Conservation (phyloP, 129 eudicot genomes). For the Arctium minus region DNA sequence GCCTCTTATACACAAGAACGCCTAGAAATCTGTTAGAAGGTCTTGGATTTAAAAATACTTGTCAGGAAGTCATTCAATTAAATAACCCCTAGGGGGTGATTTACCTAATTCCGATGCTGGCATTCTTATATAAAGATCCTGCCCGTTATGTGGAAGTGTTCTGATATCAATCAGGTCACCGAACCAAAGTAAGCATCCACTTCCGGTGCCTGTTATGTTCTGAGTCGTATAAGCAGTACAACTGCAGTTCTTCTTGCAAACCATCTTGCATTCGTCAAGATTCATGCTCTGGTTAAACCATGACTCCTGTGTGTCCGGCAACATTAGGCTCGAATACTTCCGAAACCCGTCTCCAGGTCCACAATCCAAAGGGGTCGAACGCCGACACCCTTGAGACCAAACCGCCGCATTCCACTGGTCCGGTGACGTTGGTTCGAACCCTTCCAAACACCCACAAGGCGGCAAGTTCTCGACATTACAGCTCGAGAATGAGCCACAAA, state of each 20-base stretch:
- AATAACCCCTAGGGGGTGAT: not conserved
- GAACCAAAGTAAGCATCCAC: slow-evolving; percentile 34
- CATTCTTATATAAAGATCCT: slow-evolving; percentile 28
- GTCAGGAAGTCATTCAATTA: too few species aligned
- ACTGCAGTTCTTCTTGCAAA: slow-evolving; percentile 28
- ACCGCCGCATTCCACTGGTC: slow-evolving; percentile 11
- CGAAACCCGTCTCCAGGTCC: slow-evolving; percentile 13
- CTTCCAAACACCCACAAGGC: slow-evolving; percentile 18
- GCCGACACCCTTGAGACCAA: slow-evolving; percentile 30
- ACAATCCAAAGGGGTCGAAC: slow-evolving; percentile 13
- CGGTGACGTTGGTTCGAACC: slow-evolving; percentile 13
- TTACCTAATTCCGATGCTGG: slow-evolving; percentile 20
- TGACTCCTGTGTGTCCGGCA: slow-evolving; percentile 23
- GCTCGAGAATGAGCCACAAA: slow-evolving; percentile 16
- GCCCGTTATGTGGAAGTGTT: slow-evolving; percentile 4
- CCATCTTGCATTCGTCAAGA: slow-evolving; percentile 14
- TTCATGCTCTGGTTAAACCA: slow-evolving; percentile 20
- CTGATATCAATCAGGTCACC: slow-evolving; percentile 17
- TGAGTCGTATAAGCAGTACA: slow-evolving; percentile 23
- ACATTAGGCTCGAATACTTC: slow-evolving; percentile 15
- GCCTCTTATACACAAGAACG: too few species aligned
- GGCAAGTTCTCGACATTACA: not conserved
- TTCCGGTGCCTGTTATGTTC: slow-evolving; percentile 2
- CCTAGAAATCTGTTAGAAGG: too few species aligned
- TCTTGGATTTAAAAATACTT: too few species aligned